Evolutionary conservation across 202 grass and related monocot species (phyloP), one percentile per base, ranked within the genome.

Genomic region (Panicum hallii): DNA sequence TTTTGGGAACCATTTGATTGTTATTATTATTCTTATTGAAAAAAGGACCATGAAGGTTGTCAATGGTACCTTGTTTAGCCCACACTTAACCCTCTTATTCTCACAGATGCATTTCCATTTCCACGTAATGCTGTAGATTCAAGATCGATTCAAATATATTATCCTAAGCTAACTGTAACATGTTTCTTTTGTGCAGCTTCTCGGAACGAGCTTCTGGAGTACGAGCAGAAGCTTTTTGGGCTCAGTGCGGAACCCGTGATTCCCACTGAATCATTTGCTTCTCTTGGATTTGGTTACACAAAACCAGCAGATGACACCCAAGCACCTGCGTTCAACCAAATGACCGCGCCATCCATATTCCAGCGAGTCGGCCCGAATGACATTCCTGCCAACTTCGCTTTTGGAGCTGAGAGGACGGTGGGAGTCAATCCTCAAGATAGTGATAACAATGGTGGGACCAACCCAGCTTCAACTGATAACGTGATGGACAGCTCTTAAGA

Each of bases 401-500:
- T 99, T 80, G 93, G 90, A 68, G 90, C 89, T 0, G 78, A 61
- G 36, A 86, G 56, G 41, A 86, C 84, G 34, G 52, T 58, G 13
- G 91, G 62, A 45, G 82, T 30, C 28, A 89, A 79, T 13, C 46
- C 38, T 41, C 32, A 15, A 63, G 70, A 62, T 57, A 70, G 9
- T 46, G 63, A 43, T 32, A 75, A 38, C 54, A 63, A 49, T 41
- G 81, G 70, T 32, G 45, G 7, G 3, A 70, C 52, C 12, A 43
- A 66, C 53, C 61, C 75, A 75, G 40, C 70, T 73, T 86, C 79
- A 42, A 82, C 68, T 40, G 91, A 87, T 72, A 83, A 86, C 81
- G 87, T 72, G 44, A 99, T 99, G 96, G 96, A 96, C 75, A 85
- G 96, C 63, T 91, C 96, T 9, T 95, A 77, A 84, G 77, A 87